Conservation (phyloP, 768 basidiomycete genomes). For the Tulasnella sp. region DNA sequence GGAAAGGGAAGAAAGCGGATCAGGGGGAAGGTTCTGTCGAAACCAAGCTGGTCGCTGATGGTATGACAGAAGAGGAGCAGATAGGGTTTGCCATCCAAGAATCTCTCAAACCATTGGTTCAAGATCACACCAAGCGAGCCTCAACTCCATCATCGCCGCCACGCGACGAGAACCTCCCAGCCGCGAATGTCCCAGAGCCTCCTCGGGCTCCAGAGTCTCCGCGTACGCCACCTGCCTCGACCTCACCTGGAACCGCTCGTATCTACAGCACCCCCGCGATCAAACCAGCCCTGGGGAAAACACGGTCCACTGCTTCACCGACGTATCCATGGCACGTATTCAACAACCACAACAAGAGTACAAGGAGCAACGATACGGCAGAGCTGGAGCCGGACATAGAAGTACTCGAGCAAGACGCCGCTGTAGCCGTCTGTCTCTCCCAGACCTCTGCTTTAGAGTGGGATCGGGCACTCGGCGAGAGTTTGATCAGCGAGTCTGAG, state of each 20-base stretch:
- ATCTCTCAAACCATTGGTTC: constrained; percentile 5
- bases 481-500: neutral
- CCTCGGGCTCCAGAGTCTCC: no score
- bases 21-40: constrained; percentile 6
- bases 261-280: no score
- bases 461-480: neutral
- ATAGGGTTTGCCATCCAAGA: constrained; percentile 23
- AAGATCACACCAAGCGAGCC: neutral
- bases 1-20: constrained; percentile 12
- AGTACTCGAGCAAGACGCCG: neutral
- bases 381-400: neutral
- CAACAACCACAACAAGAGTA: no score
- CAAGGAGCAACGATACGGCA: no score
- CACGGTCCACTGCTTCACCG: no score
- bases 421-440: neutral
- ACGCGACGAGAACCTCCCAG: neutral
- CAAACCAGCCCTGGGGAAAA: no score
- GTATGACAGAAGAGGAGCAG: constrained; percentile 21
- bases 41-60: no score
- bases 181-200: neutral
- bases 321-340: no score
- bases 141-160: neutral
- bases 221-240: no score
- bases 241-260: no score
- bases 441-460: constrained; percentile 1